Conservation (phyloP, 306 rosid species). For the Trifolium pratense region DNA sequence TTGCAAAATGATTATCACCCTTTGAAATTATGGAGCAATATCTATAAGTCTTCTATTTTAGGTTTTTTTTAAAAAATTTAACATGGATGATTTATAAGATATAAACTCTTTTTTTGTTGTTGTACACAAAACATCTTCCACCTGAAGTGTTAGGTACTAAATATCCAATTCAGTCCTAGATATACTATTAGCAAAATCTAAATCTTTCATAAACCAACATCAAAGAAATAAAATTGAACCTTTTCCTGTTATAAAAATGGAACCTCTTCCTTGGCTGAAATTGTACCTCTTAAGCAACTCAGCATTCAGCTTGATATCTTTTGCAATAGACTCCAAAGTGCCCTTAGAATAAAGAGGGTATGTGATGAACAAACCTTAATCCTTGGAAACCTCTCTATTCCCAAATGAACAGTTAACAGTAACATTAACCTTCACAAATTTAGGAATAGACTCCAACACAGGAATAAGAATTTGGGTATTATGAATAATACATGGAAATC, state of each 20-base stretch:
- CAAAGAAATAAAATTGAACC: no score
- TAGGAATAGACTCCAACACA: constrained; percentile 38
- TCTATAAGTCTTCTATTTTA: no score
- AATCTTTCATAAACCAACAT: no score
- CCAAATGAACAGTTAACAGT: constrained; percentile 74
- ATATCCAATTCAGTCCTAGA: neutral
- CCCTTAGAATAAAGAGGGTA: constrained; percentile 60
- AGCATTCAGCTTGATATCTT: constrained; percentile 22
- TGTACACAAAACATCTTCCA: no score
- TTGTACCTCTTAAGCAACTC: constrained; percentile 45
- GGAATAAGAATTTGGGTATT: neutral
- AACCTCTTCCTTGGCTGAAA: constrained; percentile 55
- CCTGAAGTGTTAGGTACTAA: no score
- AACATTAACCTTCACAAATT: constrained; percentile 42
- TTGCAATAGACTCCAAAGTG: constrained; percentile 38
- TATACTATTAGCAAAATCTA: neutral
- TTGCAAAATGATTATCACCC: no score
- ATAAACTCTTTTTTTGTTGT: no score
- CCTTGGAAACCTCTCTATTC: constrained; percentile 47
- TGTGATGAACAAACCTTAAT: constrained; percentile 69
- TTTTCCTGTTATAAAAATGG: constrained; percentile 63
- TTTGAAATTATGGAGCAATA: no score
- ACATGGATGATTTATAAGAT: no score
- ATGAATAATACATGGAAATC: no score
- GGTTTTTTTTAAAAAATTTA: no score